Percentiles rank a stretch among this genome's conserved stretches.
Conservation (phyloP, 2,329 filamentous ascomycete genomes). For the Aureobasidium mangrovei region DNA sequence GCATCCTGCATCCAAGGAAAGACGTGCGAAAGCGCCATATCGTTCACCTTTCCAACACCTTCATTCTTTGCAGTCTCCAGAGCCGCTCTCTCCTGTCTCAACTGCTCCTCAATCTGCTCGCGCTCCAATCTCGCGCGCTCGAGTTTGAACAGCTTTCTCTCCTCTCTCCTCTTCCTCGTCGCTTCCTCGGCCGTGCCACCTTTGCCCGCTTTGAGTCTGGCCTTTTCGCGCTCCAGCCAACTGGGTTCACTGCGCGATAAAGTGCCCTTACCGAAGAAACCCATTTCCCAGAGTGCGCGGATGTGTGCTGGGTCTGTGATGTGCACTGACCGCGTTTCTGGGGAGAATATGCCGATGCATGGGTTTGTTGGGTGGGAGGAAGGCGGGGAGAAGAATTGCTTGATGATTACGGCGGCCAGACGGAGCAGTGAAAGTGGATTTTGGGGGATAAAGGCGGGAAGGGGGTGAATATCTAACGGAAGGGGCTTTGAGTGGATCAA, state of each 20-base stretch:
- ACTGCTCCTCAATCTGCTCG: slow-evolving; percentile 68
- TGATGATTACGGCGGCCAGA: slow-evolving; percentile 60
- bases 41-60: background rate
- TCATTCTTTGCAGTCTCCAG: background rate
- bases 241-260: slow-evolving; percentile 90
- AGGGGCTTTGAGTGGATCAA: slow-evolving; percentile 74
- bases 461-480: slow-evolving; percentile 71
- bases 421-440: slow-evolving; percentile 85
- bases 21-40: slow-evolving; percentile 6
- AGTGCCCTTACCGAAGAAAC: slow-evolving; percentile 92
- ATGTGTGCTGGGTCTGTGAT: slow-evolving; percentile 69
- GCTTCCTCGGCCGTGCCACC: slow-evolving; percentile 65
- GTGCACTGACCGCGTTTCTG: slow-evolving; percentile 72
- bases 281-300: slow-evolving; percentile 84
- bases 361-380: slow-evolving; percentile 54
- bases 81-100: slow-evolving; percentile 42
- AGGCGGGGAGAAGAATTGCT: slow-evolving; percentile 39
- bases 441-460: slow-evolving; percentile 81
- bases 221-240: slow-evolving; percentile 79
- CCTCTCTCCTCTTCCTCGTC: slow-evolving; percentile 66
- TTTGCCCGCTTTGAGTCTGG: slow-evolving; percentile 44
- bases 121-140: slow-evolving; percentile 83
- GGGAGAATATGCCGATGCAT: slow-evolving; percentile 72
- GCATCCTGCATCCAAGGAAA: slow-evolving; percentile 14
- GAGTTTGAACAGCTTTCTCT: slow-evolving; percentile 77